Base-by-base conservation (phyloP, 2,329 filamentous ascomycete species). In the Ophiognomonia clavigignenti-juglandacearum region DNA sequence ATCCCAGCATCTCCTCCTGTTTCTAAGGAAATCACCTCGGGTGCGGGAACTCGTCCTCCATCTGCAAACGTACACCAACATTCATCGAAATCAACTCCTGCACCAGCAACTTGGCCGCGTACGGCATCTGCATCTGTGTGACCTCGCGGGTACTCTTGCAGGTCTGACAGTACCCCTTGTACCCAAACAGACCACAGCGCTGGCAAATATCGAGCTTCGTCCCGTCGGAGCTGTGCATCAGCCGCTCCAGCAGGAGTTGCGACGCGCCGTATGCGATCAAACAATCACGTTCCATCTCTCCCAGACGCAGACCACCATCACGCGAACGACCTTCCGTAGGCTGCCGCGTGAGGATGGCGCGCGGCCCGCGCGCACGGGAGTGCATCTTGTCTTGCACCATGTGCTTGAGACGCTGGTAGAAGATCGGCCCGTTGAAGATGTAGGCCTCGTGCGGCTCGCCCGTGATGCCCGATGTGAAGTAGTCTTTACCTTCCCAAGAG, bases 351-450 rank as follows among this genome's bases (percentile, higher is more conserved):
- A 98, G 76, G 54, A 96, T 93, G 22, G 92, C 92, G 11, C 88
- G 80, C 0, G 93, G 95, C 0, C 95, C 95, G 13, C 89, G 85
- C 2, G 92, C 84, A 52, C 93, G 88, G 26, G 88, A 92, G 70
- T 98, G 93, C 93, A 98, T 97, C 72, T 98, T 98, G 65, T 98
- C 93, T 66, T 97, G 91, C 4, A 98, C 93, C 93, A 98, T 98
- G 77, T 98, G 93, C 78, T 98, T 98, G 55, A 98, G 81, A 56
- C 96, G 95, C 73, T 98, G 93, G 73, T 98, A 98, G 74, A 96
- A 98, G 68, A 98, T 98, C 10, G 93, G 93, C 0, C 93, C 93
- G 64, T 95, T 96, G 76, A 97, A 98, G 62, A 98, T 90, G 69
- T 97, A 97, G 11, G 91, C 91, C 54, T 95, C 90, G 6, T 97